Base-by-base conservation (phyloP, 1,284 basidiomycete genomes). In the Porodaedalea pini region DNA sequence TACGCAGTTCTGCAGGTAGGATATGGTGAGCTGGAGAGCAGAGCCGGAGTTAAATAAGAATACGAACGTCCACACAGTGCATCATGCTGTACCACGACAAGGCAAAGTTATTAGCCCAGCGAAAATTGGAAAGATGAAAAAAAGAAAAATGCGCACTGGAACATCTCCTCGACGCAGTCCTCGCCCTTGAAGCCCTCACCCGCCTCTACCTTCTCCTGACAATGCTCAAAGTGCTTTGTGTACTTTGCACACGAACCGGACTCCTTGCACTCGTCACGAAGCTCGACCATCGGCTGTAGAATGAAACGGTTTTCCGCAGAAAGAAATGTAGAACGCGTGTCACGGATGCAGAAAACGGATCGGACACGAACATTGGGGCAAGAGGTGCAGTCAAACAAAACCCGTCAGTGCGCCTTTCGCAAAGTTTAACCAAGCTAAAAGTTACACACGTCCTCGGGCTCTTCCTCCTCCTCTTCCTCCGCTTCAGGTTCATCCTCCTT, bases 141-240 rank as follows among this genome's bases (percentile, higher is more conserved):
- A 51, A 52, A 25, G 51, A 57, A 23, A n/a, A 36, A 78, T n/a
- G n/a, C 85, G 65, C 69, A 88, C 85, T 88, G 86, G 82, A 88
- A 90, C 86, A 90, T 72, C 80, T 95, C 93, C 75, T 94, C 92
- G 51, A 94, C 90, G 70, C 92, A 95, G 70, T 93, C 90, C 78
- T 95, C 92, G 62, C 83, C 82, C 70, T 90, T 85, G 81, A 82
- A 92, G 48, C 91, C 92, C 67, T 94, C 70, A 40, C 93, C 93
- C 31, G 75, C 78, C 61, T 85, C 75, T 52, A 95, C 85, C 74
- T 92, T 93, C 72, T 95, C 89, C 68, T 89, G 81, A 73, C 94
- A 97, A 69, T 94, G 90, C 63, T 88, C 81, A 74, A 96, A 96
- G 76, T 97, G 94, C 71, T 90, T 85, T 45, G 86, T 78, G 61